Evolutionary conservation across 2,329 filamentous ascomycete species (phyloP).

Genomic region (Diplodia sapinea): DNA sequence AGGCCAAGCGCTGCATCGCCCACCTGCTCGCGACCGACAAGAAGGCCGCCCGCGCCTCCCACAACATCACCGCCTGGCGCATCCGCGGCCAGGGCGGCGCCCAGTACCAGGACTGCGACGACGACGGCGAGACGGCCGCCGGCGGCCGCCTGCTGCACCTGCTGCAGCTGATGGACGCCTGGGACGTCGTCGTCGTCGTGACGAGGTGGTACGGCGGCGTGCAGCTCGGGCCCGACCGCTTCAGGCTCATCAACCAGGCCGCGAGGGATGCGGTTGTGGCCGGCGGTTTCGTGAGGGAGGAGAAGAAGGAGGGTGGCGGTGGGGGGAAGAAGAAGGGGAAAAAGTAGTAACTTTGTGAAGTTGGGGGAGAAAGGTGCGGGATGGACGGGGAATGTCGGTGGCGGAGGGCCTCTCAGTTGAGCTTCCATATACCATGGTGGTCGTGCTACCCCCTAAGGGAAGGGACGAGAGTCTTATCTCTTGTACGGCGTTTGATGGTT

Average conservation of each 20-base stretch:
- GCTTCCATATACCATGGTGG: background rate
- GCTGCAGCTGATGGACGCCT: constrained; percentile 93
- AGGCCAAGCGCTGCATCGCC: constrained; percentile 73
- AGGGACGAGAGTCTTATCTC: background rate
- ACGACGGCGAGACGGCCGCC: constrained; percentile 93
- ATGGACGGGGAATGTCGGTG: background rate
- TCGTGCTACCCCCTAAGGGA: background rate
- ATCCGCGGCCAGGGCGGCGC: constrained; percentile 66
- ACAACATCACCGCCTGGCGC: constrained; percentile 95
- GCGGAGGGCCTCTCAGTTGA: background rate
- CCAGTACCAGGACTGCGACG: constrained; percentile 87
- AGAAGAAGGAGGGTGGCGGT: constrained; percentile 42
- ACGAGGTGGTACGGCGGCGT: constrained; percentile 95
- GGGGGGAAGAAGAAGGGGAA: constrained; percentile 42
- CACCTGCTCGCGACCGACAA: constrained; percentile 83
- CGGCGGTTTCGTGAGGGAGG: constrained; percentile 71
- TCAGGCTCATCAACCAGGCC: constrained; percentile 85
- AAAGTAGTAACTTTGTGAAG: background rate
- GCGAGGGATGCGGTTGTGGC: constrained; percentile 83
- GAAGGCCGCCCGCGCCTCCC: constrained; percentile 82
- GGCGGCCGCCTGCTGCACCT: constrained; percentile 84
- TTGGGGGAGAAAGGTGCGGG: background rate
- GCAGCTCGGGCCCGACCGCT: constrained; percentile 84
- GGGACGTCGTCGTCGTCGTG: constrained; percentile 91
- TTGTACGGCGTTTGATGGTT: background rate